These are phyloP conservation scores for Astragalus membranaceus DNA, from an alignment of 306 rosid species.

Conservation along the genomic window DNA sequence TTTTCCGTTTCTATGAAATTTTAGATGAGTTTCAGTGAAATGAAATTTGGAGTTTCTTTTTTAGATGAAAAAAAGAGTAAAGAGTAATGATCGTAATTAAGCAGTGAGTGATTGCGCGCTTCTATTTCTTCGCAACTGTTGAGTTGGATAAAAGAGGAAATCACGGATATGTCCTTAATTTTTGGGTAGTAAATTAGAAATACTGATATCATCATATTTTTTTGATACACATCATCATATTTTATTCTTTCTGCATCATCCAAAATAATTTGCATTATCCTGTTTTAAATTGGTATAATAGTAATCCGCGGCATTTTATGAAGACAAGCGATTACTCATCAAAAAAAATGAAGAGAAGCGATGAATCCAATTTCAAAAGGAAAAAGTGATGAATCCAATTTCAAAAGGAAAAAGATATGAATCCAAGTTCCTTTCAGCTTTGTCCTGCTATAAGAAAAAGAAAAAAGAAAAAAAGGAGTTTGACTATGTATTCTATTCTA, in stretches of 20 bases:
- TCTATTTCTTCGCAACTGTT: not conserved
- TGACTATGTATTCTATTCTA: too few species aligned
- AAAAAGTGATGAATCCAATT: too few species aligned
- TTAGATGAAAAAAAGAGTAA: not conserved
- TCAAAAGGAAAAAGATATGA: too few species aligned
- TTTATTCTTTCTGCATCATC: not conserved
- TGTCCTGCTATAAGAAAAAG: too few species aligned
- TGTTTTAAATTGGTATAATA: not conserved
- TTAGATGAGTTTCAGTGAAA: not conserved
- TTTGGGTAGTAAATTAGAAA: not conserved
- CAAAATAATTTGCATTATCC: not conserved
- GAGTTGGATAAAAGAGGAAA: not conserved
- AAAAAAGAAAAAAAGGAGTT: too few species aligned
- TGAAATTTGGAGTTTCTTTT: not conserved
- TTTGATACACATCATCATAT: too few species aligned
- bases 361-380: not conserved
- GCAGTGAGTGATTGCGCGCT: slow-evolving; percentile 5
- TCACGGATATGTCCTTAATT: slow-evolving; percentile 2
- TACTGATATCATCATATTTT: not conserved
- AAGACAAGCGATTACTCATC: too few species aligned
- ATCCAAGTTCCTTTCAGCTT: too few species aligned
- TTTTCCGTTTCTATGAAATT: not conserved
- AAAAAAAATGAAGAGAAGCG: not conserved
- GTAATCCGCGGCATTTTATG: not conserved
- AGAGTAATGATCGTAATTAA: not conserved